Base-by-base conservation (phyloP, 352 stramenopile genomes). In the Phytophthora ramorum region DNA sequence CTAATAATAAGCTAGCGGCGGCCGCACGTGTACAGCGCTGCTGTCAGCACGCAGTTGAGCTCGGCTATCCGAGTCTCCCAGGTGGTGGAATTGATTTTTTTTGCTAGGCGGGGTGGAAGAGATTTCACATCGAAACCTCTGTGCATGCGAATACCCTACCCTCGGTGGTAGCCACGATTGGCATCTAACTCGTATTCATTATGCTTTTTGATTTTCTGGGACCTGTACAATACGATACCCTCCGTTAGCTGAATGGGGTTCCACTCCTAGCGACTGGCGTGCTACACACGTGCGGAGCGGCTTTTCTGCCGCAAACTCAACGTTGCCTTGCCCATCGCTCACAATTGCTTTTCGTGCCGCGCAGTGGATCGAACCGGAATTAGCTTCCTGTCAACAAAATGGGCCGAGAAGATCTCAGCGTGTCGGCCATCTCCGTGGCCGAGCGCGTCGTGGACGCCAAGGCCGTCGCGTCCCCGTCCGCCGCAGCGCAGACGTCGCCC, bases 371-470 rank as follows among this genome's bases (percentile, higher is more conserved):
- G 26, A 9, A 32, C 26, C 26, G 26, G 26, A 32, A 32, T 32
- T 32, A 32, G 26, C 26, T 32, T 32, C 7, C 26, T 32, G 26
- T 32, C 26, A 32, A 4, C 19, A 45, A 10, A 56, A 79, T 79
- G 74, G 67, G 56, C 40, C 58, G 73, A 10, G 67, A 82, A 22
- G 70, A 68, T 55, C 46, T 77, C 12, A 68, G 50, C 52, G 41
- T 58, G 19, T 22, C 35, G 20, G 4, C 24, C 26, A 19, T 19
- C 24, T 10, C 43, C 10, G 32, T 30, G 32, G 58, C 57, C 48
- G 58, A 68, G 32, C 63, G 66, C 44, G 24, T 70, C 24, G 53
- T 76, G 14, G 52, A 57, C 22, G 54, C 8, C 17, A 76, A 71
- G 44, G 63, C 34, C 22, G 46, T 58, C 13, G 13, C 58, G 16